Evolutionary conservation across 768 basidiomycete genomes (phyloP), one percentile per base, ranked within the genome.

Genomic region (Mycena sanguinolenta): DNA sequence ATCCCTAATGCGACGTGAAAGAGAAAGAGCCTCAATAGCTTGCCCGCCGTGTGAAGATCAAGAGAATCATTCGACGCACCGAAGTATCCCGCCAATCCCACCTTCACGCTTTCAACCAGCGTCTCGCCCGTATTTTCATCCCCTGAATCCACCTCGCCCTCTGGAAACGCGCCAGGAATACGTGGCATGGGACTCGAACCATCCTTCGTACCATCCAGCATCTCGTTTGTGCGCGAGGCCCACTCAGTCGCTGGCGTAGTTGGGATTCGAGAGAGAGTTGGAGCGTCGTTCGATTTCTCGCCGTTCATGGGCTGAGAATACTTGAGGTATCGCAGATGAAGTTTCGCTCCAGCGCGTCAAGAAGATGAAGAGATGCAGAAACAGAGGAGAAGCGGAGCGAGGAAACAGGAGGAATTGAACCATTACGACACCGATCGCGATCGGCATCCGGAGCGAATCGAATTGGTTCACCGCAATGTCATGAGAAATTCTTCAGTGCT

Each of bases 171-270:
- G 4, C 64, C 64, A 6, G 64, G 64, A 9, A 65, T 19, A 2
- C 21, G 39, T 7, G 53, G 63, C 5, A 3, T 10, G 10, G 49
- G 49, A 19, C 23, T 50, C 7, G 10, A 10, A n/a, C 7, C 4
- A 25, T 28, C 54, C 6, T 58, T 12, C 4, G 64, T 27, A 30
- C 30, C 10, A 30, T 42, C 58, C 27, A 65, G 55, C 19, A 57
- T 49, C 2, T 49, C 38, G 49, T 52, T 38, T 25, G 49, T 67
- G 14, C 14, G n/a, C 12, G 19, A 28, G 1, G 65, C 58, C 58
- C 58, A 59, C 50, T 59, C 58, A 23, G 0, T 30, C n/a, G 65
- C 36, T 3, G 65, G 65, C 4, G 65, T 59, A 9, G 57, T 52
- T 13, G 65, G 65, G 9, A 65, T 13, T 5, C 44, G 8, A 23